Conservation (phyloP, 805 yeast species). For the Ogataea populi-albae region DNA sequence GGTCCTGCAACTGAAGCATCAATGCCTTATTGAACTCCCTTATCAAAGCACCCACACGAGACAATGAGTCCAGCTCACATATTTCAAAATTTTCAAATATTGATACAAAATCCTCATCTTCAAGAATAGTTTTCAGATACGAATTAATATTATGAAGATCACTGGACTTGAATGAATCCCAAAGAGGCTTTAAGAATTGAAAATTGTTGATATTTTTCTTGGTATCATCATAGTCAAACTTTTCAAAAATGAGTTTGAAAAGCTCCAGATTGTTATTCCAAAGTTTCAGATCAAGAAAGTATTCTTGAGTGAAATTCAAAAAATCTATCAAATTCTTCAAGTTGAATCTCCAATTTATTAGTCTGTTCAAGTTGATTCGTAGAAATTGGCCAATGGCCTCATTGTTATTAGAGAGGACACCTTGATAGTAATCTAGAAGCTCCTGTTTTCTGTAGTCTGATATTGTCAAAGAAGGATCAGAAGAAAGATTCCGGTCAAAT, state of each 20-base stretch:
- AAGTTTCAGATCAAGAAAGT: slow-evolving; percentile 21
- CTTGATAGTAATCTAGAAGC: slow-evolving; percentile 18
- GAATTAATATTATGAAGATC: slow-evolving; percentile 13
- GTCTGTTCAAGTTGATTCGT: slow-evolving; percentile 24
- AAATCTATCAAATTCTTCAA: slow-evolving; percentile 29
- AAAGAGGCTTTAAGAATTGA: slow-evolving; percentile 24
- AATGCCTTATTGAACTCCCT: slow-evolving; percentile 17
- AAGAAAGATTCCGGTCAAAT: slow-evolving; percentile 8
- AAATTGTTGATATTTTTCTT: slow-evolving; percentile 9
- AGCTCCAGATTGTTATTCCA: slow-evolving; percentile 31
- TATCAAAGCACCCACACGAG: slow-evolving; percentile 12
- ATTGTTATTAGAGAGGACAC: slow-evolving; percentile 21
- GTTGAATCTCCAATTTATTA: slow-evolving; percentile 31
- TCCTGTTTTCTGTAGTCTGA: slow-evolving; percentile 8
- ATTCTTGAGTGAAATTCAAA: slow-evolving; percentile 27
- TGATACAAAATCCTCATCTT: slow-evolving; percentile 26
- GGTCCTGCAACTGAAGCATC: slow-evolving; percentile 19
- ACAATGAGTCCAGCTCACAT: slow-evolving; percentile 4
- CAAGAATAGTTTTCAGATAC: slow-evolving; percentile 20
- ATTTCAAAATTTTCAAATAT: slow-evolving; percentile 14
- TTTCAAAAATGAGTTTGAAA: slow-evolving; percentile 25
- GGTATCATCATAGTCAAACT: slow-evolving; percentile 14
- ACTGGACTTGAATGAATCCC: slow-evolving; percentile 11
- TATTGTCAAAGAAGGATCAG: slow-evolving; percentile 1
- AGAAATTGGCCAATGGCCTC: slow-evolving; percentile 20